phyloP scores from a whole-genome alignment of 176 grass and related monocot species.

The Oryza nivara region DNA sequence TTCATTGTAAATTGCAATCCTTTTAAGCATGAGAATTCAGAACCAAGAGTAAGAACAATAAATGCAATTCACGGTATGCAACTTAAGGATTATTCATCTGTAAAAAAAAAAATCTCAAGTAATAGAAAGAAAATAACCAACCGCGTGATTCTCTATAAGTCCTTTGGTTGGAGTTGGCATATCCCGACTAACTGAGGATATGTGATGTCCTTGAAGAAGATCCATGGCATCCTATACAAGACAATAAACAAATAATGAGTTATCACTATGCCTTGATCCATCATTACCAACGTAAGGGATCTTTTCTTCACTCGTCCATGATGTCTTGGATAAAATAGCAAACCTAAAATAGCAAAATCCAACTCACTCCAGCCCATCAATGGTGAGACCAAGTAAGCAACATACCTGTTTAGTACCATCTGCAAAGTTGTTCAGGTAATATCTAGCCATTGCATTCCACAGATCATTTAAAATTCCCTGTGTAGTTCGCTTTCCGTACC shows the following conservation, averaged over 20 bases:
- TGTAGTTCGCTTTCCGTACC: constrained; percentile 81
- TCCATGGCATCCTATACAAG: constrained; percentile 87
- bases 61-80: not conserved
- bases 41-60: not conserved
- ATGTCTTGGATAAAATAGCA: not conserved
- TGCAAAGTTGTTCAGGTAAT: constrained; percentile 91
- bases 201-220: constrained; percentile 91
- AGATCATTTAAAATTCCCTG: constrained; percentile 83
- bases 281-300: not conserved
- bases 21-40: not conserved
- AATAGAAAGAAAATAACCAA: constrained; percentile 31
- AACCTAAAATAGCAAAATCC: not conserved
- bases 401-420: constrained; percentile 91
- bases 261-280: not conserved
- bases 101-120: not conserved
- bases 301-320: not conserved
- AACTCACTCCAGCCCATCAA: not conserved
- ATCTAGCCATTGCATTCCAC: constrained; percentile 89
- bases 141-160: constrained; percentile 58
- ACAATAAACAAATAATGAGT: constrained; percentile 13
- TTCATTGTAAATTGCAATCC: not conserved
- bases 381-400: not conserved
- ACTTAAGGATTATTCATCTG: not conserved
- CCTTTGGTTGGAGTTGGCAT: constrained; percentile 55
- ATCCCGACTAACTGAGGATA: constrained; percentile 64